Evolutionary conservation across 805 yeast species (phyloP).

Genomic region (Torulaspora maleeae): DNA sequence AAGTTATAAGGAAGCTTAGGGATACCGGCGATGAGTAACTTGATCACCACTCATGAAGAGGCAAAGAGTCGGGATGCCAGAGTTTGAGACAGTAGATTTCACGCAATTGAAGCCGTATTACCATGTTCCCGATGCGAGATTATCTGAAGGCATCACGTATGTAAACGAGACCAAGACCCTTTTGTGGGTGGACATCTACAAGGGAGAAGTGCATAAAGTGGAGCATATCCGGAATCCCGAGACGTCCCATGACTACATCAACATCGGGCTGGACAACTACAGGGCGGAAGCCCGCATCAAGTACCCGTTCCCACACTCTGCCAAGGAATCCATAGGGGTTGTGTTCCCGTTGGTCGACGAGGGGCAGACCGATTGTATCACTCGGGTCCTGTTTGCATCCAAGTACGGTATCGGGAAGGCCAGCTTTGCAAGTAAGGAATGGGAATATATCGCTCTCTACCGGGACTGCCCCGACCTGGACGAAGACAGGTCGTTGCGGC

Average conservation of each 20-base stretch:
- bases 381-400: constrained; percentile 58
- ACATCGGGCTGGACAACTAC: constrained; percentile 8
- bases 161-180: constrained; percentile 49
- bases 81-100: constrained; percentile 9
- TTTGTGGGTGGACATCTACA: constrained; percentile 42
- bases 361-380: constrained; percentile 16
- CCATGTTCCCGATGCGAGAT: constrained; percentile 32
- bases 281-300: constrained; percentile 6
- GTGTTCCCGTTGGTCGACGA: constrained; percentile 54
- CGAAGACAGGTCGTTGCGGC: constrained; percentile 26
- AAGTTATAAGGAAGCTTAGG: background rate
- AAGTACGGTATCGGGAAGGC: constrained; percentile 60
- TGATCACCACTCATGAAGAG: background rate
- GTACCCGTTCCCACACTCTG: constrained; percentile 23
- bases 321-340: constrained; percentile 54
- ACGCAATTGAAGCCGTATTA: constrained; percentile 18
- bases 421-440: constrained; percentile 39
- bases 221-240: constrained; percentile 20
- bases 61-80: background rate
- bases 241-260: constrained; percentile 22
- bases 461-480: constrained; percentile 31
- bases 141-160: constrained; percentile 66
- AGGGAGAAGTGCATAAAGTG: constrained; percentile 37
- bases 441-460: constrained; percentile 40
- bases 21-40: background rate